phyloP scores from a whole-genome alignment of 768 basidiomycete genomes.

The Collybia sordida region DNA sequence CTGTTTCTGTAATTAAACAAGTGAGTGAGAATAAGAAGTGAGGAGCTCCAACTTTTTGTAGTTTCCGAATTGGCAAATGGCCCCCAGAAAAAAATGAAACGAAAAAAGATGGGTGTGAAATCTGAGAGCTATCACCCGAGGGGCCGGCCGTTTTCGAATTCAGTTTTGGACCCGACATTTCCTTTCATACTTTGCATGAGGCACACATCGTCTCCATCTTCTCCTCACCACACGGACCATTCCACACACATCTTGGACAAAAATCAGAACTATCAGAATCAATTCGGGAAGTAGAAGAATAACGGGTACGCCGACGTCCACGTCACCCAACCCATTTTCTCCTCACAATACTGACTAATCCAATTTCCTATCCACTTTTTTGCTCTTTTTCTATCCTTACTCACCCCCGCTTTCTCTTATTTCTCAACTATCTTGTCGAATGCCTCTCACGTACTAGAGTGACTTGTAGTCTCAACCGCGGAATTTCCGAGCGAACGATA shows the following conservation, averaged over 20 bases:
- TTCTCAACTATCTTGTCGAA: not conserved
- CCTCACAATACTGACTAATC: conserved; percentile 10
- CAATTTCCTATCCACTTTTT: not conserved
- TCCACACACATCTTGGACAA: not conserved
- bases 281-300: not conserved
- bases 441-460: conserved; percentile 6
- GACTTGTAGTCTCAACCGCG: not conserved
- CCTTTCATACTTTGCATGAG: conserved; percentile 4
- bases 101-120: not conserved
- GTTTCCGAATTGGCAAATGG: not conserved
- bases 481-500: conserved; percentile 4
- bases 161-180: not conserved
- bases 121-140: not conserved
- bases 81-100: not conserved
- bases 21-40: not conserved
- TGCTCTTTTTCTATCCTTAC: not conserved
- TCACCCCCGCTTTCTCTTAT: conserved; percentile 1
- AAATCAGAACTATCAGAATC: not conserved
- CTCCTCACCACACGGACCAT: not conserved
- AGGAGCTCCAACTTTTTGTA: too few relatives aligned
- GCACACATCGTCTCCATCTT: conserved; percentile 1
- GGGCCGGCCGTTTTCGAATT: not conserved
- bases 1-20: conserved; percentile 16
- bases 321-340: conserved; percentile 13
- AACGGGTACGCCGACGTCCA: conserved; percentile 10